Evolutionary conservation across 2,329 filamentous ascomycete species (phyloP).

Genomic region (Aspergillus alliaceus): DNA sequence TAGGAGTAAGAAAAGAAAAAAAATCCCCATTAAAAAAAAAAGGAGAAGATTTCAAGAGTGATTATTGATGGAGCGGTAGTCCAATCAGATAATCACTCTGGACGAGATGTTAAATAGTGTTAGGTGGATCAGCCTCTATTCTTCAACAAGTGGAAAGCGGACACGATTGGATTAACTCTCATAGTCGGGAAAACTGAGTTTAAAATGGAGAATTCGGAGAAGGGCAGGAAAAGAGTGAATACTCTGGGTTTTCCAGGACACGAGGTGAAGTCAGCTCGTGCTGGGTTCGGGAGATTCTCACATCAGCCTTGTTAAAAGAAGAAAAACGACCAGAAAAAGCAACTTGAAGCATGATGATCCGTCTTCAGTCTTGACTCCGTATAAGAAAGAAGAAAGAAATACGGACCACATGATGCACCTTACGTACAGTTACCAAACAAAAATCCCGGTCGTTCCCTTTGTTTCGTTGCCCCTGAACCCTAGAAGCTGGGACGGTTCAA

Average conservation of each 20-base stretch:
- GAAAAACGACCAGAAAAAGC: too few species aligned
- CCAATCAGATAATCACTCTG: neutral
- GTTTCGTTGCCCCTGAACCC: neutral
- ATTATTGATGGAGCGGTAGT: neutral
- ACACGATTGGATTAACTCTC: neutral
- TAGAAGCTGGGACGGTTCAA: slow-evolving; percentile 1
- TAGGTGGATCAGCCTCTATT: neutral
- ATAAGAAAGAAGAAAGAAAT: too few species aligned
- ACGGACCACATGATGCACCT: too few species aligned
- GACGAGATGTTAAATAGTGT: neutral
- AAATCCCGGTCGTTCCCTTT: neutral
- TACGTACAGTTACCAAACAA: too few species aligned
- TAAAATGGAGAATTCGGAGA: neutral
- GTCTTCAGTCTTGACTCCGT: too few species aligned
- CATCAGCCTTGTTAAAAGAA: too few species aligned
- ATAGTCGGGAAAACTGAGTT: neutral
- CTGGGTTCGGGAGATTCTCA: too few species aligned
- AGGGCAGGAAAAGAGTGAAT: neutral
- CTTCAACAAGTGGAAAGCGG: neutral
- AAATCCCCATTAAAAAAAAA: neutral
- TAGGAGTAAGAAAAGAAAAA: neutral
- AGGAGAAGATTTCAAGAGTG: neutral
- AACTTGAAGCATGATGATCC: too few species aligned
- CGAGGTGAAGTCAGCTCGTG: neutral
- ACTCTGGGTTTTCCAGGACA: neutral